Percentiles rank a stretch among this genome's conserved stretches.
Evolutionary conservation across 1,139 yeast genomes (phyloP).

Genomic region (Lodderomyces metapsilosis): DNA sequence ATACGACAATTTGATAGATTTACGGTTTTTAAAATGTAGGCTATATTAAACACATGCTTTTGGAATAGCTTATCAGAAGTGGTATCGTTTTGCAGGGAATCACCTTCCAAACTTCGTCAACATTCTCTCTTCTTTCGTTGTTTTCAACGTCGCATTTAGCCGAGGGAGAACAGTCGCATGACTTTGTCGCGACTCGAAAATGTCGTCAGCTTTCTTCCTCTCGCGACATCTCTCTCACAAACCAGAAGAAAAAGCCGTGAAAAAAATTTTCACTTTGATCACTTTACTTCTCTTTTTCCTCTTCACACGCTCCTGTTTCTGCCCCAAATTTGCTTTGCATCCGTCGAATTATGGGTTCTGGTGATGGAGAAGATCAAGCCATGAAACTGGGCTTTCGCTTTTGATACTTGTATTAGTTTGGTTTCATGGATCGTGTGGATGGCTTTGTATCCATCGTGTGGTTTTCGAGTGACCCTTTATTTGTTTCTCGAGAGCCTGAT

Average conservation of each 20-base stretch:
- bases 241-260: no score
- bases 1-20: no score
- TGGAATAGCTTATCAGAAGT: no score
- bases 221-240: no score
- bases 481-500: conserved; percentile 11
- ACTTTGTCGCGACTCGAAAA: neutral
- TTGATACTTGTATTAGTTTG: conserved; percentile 37
- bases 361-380: conserved; percentile 69
- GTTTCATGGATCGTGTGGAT: conserved; percentile 44
- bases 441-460: conserved; percentile 26
- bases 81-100: no score
- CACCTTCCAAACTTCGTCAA: no score
- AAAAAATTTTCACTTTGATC: neutral
- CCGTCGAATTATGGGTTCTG: conserved; percentile 61
- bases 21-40: no score
- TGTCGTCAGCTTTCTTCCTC: no score
- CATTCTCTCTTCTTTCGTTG: neutral
- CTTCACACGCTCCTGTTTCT: conserved; percentile 56
- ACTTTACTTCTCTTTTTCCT: neutral
- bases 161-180: neutral
- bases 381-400: conserved; percentile 27
- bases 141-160: neutral
- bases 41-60: no score
- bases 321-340: conserved; percentile 54
- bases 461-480: conserved; percentile 3